Conservation (phyloP, 345 rosid species). For the Draba incana region DNA sequence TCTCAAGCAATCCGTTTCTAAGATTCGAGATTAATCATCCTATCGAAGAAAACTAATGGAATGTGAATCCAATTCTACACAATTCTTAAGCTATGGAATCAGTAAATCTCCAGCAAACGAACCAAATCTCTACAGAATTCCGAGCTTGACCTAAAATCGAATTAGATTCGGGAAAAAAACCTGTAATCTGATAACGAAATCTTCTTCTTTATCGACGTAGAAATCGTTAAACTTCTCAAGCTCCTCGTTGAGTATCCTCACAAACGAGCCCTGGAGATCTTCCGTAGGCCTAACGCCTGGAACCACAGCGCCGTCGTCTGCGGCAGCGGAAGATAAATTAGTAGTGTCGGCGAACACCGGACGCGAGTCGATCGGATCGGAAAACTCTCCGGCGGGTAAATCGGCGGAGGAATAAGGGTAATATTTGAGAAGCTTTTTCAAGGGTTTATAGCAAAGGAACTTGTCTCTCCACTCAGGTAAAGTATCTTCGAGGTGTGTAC, state of each 20-base stretch:
- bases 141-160: background rate
- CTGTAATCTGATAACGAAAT: constrained; percentile 86
- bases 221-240: constrained; percentile 93
- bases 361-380: constrained; percentile 30
- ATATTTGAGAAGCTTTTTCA: constrained; percentile 80
- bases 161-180: constrained; percentile 33
- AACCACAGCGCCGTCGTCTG: background rate
- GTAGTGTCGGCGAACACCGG: constrained; percentile 39
- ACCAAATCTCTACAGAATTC: background rate
- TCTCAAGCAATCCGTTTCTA: background rate
- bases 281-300: constrained; percentile 34
- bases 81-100: background rate
- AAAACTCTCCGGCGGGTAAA: constrained; percentile 2
- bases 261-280: constrained; percentile 66
- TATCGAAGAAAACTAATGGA: background rate
- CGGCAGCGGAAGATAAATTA: constrained; percentile 27
- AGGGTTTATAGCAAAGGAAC: constrained; percentile 89
- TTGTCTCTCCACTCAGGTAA: constrained; percentile 96
- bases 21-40: background rate
- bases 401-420: constrained; percentile 45
- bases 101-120: constrained; percentile 9
- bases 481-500: constrained; percentile 84
- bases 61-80: constrained; percentile 2
- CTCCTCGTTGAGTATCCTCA: constrained; percentile 79
- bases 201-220: constrained; percentile 89